Evolutionary conservation across 2,329 filamentous ascomycete species (phyloP).

Genomic region (Karstenula rhodostoma): DNA sequence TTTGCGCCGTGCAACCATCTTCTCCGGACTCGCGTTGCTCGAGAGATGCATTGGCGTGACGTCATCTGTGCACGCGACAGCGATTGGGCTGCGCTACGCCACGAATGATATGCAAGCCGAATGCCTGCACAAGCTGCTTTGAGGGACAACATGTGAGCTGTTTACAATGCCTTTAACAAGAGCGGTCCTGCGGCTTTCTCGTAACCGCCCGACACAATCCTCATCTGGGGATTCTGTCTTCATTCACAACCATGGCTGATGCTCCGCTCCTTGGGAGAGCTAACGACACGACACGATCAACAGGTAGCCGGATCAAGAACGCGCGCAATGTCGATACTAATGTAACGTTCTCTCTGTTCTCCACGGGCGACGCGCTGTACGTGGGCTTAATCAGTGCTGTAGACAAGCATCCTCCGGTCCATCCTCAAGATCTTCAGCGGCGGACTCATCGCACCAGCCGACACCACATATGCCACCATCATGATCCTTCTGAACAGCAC

Average conservation of each 20-base stretch:
- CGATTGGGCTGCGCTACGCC: constrained; percentile 8
- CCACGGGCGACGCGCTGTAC: not conserved
- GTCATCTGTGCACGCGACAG: constrained; percentile 3
- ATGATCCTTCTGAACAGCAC: constrained; percentile 17
- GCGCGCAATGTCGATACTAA: constrained; percentile 15
- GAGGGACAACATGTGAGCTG: not conserved
- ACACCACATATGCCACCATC: constrained; percentile 19
- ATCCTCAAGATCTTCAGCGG: constrained; percentile 17
- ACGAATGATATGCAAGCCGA: constrained; percentile 10
- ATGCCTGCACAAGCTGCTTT: not conserved
- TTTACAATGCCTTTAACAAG: not conserved
- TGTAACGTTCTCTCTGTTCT: not conserved
- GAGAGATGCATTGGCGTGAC: not conserved
- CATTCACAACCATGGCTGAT: constrained; percentile 13
- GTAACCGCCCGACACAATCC: not conserved
- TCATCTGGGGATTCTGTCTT: not conserved
- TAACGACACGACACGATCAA: constrained; percentile 11
- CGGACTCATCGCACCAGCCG: constrained; percentile 15
- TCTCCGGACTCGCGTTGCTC: not conserved
- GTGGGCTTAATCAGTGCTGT: not conserved
- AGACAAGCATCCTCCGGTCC: constrained; percentile 13
- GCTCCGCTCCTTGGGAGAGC: constrained; percentile 16
- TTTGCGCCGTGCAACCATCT: not conserved
- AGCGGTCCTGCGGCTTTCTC: not conserved
- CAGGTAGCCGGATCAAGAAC: constrained; percentile 11